Evolutionary conservation across 345 rosid species (phyloP).

Genomic region (Salix brachista): DNA sequence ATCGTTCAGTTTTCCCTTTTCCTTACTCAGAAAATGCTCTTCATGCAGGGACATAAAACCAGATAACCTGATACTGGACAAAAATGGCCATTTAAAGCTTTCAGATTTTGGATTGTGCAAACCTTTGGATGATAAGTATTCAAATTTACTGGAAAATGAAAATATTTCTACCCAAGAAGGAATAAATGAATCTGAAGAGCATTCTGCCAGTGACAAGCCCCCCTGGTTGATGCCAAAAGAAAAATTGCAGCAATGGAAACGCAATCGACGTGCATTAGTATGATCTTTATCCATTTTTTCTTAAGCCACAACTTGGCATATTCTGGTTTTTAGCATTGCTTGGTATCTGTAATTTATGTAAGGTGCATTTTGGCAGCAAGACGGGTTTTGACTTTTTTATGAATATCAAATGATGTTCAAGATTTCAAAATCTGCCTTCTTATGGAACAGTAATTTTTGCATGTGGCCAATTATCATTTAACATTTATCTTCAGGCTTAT

Average conservation of each 20-base stretch:
- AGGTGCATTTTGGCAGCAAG: neutral
- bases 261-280: slow-evolving; percentile 95
- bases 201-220: slow-evolving; percentile 33
- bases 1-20: neutral
- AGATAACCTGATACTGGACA: slow-evolving; percentile 90
- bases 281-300: slow-evolving; percentile 17
- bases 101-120: slow-evolving; percentile 99
- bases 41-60: slow-evolving; percentile 90
- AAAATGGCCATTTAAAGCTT: slow-evolving; percentile 94
- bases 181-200: slow-evolving; percentile 39
- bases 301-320: neutral
- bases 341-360: neutral
- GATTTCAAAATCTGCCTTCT: neutral
- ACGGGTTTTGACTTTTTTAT: neutral
- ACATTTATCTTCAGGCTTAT: slow-evolving; percentile 59
- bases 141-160: slow-evolving; percentile 72
- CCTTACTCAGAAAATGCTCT: slow-evolving; percentile 24
- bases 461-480: slow-evolving; percentile 7
- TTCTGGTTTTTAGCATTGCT: neutral
- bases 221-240: slow-evolving; percentile 93
- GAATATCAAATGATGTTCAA: neutral
- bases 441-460: slow-evolving; percentile 9
- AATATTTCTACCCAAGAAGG: slow-evolving; percentile 53
- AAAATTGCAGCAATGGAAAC: slow-evolving; percentile 75
- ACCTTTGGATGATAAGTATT: slow-evolving; percentile 89